Percentiles rank a stretch among this genome's conserved stretches.
phyloP scores from a whole-genome alignment of 352 stramenopile genomes.

The Phytophthora sansomeana region DNA sequence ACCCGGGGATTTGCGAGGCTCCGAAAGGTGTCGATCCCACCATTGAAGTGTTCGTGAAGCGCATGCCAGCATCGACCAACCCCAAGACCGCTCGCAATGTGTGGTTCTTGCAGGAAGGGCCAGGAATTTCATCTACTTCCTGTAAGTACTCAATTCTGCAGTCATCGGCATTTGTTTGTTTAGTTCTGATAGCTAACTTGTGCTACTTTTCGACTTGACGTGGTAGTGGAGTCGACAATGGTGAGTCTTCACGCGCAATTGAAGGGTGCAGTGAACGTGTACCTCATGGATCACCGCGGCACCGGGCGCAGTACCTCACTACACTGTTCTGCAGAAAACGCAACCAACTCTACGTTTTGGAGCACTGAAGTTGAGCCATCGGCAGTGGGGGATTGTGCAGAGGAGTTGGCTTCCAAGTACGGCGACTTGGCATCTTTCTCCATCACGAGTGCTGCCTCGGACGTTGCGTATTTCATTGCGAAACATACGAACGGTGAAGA shows the following conservation, averaged over 20 bases:
- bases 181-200: no score
- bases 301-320: conserved; percentile 40
- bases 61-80: conserved; percentile 22
- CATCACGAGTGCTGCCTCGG: conserved; percentile 37
- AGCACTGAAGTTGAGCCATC: conserved; percentile 19
- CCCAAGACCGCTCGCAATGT: conserved; percentile 27
- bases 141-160: conserved; percentile 30
- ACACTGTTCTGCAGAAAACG: conserved; percentile 41
- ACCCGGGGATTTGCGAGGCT: conserved; percentile 19
- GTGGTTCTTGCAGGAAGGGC: conserved; percentile 45
- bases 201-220: not conserved
- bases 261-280: conserved; percentile 37
- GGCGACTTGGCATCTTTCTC: conserved; percentile 46
- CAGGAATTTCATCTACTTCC: conserved; percentile 21
- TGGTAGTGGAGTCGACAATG: conserved; percentile 43
- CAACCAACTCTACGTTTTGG: conserved; percentile 28
- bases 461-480: conserved; percentile 29
- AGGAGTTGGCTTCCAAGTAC: conserved; percentile 39
- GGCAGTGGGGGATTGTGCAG: conserved; percentile 33
- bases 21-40: conserved; percentile 5
- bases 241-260: conserved; percentile 19
- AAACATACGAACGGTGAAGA: conserved; percentile 2
- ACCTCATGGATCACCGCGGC: conserved; percentile 52
- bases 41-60: conserved; percentile 43
- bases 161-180: no score